These are phyloP conservation scores for Saturnispora sekii DNA, from an alignment of 805 yeast genomes.

Conservation along the genomic window DNA sequence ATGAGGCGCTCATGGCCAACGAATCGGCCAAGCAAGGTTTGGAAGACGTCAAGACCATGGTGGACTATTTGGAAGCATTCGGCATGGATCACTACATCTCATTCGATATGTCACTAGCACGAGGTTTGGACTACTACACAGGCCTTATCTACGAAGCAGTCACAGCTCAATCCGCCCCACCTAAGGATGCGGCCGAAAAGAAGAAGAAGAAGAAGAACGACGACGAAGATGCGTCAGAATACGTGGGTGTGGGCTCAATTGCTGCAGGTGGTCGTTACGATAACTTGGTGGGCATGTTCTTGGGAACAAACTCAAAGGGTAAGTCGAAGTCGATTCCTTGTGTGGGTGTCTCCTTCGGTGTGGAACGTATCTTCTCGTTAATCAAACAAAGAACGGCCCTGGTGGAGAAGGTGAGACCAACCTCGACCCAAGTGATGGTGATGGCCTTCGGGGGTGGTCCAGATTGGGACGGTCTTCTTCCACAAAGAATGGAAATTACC, in stretches of 20 bases:
- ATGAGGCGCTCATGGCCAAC: constrained; percentile 51
- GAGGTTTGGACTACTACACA: constrained; percentile 96
- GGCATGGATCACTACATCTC: constrained; percentile 58
- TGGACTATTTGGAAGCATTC: constrained; percentile 75
- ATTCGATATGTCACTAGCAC: constrained; percentile 89
- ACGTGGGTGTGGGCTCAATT: constrained; percentile 96
- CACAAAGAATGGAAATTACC: constrained; percentile 84
- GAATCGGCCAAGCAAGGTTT: constrained; percentile 74
- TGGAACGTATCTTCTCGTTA: constrained; percentile 86
- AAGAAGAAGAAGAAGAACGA: constrained; percentile 27
- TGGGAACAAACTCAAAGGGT: constrained; percentile 66
- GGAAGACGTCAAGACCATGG: constrained; percentile 64
- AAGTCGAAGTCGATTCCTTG: constrained; percentile 79
- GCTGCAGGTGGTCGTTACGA: constrained; percentile 99
- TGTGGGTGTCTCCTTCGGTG: constrained; percentile 95
- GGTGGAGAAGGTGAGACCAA: constrained; percentile 60
- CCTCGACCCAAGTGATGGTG: constrained; percentile 85
- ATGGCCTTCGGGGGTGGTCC: constrained; percentile 99
- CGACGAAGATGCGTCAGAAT: constrained; percentile 89
- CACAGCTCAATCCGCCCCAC: constrained; percentile 94
- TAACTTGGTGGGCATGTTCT: constrained; percentile 92
- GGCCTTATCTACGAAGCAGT: constrained; percentile 96
- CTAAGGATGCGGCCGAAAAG: constrained; percentile 62
- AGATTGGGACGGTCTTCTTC: constrained; percentile 87
- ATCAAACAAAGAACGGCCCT: constrained; percentile 66